Conservation (phyloP, 2,329 filamentous ascomycete genomes). For the Metarhizium sp. region DNA sequence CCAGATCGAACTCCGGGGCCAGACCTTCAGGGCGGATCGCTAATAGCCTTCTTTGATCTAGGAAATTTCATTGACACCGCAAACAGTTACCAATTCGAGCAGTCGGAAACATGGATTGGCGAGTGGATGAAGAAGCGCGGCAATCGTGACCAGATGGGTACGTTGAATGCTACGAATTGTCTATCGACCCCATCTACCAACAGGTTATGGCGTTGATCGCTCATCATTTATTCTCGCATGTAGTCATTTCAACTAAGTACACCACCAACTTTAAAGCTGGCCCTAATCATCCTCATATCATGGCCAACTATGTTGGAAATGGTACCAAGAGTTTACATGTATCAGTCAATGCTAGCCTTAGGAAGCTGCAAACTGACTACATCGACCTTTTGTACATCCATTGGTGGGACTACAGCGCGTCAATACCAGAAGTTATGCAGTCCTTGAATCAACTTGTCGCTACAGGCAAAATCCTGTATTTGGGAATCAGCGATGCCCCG, state of each 20-base stretch:
- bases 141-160: conserved; percentile 56
- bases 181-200: neutral
- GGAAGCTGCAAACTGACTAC: conserved; percentile 57
- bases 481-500: conserved; percentile 59
- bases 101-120: conserved; percentile 58
- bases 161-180: neutral
- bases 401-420: conserved; percentile 62
- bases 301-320: conserved; percentile 48
- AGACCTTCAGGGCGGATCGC: neutral
- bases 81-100: conserved; percentile 56
- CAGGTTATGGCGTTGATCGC: neutral
- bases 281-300: conserved; percentile 30
- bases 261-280: conserved; percentile 47
- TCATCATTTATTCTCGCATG: neutral
- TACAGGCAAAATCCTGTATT: conserved; percentile 53
- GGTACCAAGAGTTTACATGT: conserved; percentile 49
- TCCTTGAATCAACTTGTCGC: conserved; percentile 51
- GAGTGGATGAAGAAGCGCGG: conserved; percentile 59
- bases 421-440: conserved; percentile 60
- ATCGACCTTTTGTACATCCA: conserved; percentile 58
- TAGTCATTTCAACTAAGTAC: conserved; percentile 62
- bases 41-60: neutral
- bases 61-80: conserved; percentile 69
- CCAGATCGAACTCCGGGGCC: neutral
- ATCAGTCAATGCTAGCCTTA: conserved; percentile 46